These are phyloP conservation scores for Eimeria sp. DNA, from an alignment of 169 alveolate species.

Conservation along the genomic window DNA sequence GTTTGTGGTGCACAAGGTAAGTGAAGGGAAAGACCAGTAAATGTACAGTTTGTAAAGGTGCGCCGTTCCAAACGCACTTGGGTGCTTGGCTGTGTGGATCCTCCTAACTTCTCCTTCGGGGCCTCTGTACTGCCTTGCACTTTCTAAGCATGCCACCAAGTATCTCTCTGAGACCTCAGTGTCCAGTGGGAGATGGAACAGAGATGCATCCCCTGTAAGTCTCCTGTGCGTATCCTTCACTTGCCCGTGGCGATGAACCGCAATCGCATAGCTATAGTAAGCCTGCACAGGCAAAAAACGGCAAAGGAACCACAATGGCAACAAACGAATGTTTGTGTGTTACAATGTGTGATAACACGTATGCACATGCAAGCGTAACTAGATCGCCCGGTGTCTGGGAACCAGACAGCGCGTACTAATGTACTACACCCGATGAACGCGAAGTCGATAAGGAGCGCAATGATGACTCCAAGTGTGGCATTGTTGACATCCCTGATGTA, in stretches of 20 bases:
- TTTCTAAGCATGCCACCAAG: constrained; percentile 69
- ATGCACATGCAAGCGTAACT: not conserved
- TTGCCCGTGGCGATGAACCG: constrained; percentile 71
- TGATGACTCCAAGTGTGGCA: constrained; percentile 71
- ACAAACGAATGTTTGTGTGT: not conserved
- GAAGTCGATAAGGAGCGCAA: constrained; percentile 60
- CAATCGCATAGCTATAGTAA: constrained; percentile 57
- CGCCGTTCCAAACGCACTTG: constrained; percentile 22
- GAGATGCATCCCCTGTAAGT: constrained; percentile 73
- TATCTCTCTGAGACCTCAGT: constrained; percentile 70
- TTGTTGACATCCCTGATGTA: constrained; percentile 55
- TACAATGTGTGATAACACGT: not conserved
- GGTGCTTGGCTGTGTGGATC: constrained; percentile 26
- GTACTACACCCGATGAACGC: constrained; percentile 50
- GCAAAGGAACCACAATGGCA: not conserved
- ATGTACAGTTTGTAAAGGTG: not conserved
- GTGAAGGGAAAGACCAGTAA: not conserved
- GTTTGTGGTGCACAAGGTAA: not conserved
- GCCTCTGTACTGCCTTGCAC: constrained; percentile 70
- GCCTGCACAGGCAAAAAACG: constrained; percentile 21
- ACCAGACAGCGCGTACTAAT: constrained; percentile 10
- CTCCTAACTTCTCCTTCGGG: constrained; percentile 68
- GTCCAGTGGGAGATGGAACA: constrained; percentile 72
- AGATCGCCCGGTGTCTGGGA: not conserved
- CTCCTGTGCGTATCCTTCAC: constrained; percentile 79